A percentile compares a stretch with the other conserved stretches of the same genome.
Evolutionary conservation across 2,329 filamentous ascomycete species (phyloP).

Genomic region (Drechslera avenae): DNA sequence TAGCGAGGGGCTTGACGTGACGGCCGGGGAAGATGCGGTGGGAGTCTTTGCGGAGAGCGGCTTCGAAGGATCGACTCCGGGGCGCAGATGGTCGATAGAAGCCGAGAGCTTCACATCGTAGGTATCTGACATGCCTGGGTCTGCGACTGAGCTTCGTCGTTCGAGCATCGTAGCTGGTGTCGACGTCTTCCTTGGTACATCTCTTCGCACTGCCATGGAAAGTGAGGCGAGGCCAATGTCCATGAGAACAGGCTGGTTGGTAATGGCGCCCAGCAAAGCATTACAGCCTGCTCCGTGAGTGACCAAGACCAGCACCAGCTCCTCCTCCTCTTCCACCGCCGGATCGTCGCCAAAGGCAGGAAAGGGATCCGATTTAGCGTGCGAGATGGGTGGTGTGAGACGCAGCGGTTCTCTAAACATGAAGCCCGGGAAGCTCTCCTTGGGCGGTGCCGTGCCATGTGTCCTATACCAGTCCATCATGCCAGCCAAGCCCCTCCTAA

Average conservation of each 20-base stretch:
- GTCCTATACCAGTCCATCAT: slow-evolving; percentile 82
- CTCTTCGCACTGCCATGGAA: slow-evolving; percentile 70
- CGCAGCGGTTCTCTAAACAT: slow-evolving; percentile 33
- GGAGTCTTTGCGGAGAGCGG: slow-evolving; percentile 17
- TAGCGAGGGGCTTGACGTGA: slow-evolving; percentile 35
- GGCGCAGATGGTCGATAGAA: slow-evolving; percentile 73
- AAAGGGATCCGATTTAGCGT: slow-evolving; percentile 34
- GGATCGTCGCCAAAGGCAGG: slow-evolving; percentile 41
- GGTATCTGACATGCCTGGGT: slow-evolving; percentile 57
- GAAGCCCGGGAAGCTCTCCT: slow-evolving; percentile 40
- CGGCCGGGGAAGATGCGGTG: slow-evolving; percentile 38
- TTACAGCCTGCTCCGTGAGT: slow-evolving; percentile 97
- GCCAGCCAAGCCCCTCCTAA: slow-evolving; percentile 76
- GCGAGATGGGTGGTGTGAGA: slow-evolving; percentile 20
- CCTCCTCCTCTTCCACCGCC: slow-evolving; percentile 61
- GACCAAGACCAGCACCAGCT: slow-evolving; percentile 81
- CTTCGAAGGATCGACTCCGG: slow-evolving; percentile 52
- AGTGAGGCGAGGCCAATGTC: slow-evolving; percentile 90
- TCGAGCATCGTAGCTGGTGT: slow-evolving; percentile 30
- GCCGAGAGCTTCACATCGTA: slow-evolving; percentile 79
- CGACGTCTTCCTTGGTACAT: slow-evolving; percentile 34
- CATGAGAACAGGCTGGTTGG: slow-evolving; percentile 86
- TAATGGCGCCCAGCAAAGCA: slow-evolving; percentile 88
- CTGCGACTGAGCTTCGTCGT: slow-evolving; percentile 49
- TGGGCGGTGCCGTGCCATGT: slow-evolving; percentile 49